These are phyloP conservation scores for Xylariaceae sp. DNA, from an alignment of 2,329 filamentous ascomycete species.

Conservation along the genomic window DNA sequence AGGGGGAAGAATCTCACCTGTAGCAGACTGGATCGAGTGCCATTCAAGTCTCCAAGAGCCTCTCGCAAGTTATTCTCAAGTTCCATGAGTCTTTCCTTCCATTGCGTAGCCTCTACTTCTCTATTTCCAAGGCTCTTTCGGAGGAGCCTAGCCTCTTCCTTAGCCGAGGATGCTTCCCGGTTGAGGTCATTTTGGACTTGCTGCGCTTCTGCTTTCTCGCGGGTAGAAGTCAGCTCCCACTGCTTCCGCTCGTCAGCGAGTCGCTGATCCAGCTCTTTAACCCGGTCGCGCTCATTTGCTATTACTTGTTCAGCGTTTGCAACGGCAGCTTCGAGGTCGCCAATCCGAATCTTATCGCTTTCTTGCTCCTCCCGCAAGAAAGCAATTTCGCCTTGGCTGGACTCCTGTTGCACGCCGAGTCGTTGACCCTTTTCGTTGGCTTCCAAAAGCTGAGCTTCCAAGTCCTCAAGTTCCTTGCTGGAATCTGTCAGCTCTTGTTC, in stretches of 20 bases:
- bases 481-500: constrained; percentile 78
- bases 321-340: constrained; percentile 79
- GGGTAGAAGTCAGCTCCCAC: constrained; percentile 75
- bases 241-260: constrained; percentile 77
- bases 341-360: constrained; percentile 94
- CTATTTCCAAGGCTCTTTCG: constrained; percentile 77
- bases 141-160: constrained; percentile 77
- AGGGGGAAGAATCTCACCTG: constrained; percentile 47
- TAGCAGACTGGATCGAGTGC: constrained; percentile 77
- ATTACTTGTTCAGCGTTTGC: constrained; percentile 72
- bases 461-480: constrained; percentile 77
- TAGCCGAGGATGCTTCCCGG: constrained; percentile 69
- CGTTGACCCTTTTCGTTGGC: constrained; percentile 82
- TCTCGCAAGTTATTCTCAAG: constrained; percentile 84
- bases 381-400: constrained; percentile 83
- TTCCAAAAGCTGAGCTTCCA: constrained; percentile 80
- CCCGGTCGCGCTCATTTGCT: constrained; percentile 77
- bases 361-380: constrained; percentile 97
- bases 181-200: constrained; percentile 91
- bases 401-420: constrained; percentile 86
- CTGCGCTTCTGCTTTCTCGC: constrained; percentile 93
- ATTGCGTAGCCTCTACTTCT: constrained; percentile 83
- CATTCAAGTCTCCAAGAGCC: constrained; percentile 79
- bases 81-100: constrained; percentile 86
- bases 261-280: constrained; percentile 65